Base-by-base conservation (phyloP, 2,329 filamentous ascomycete genomes). In the Chalaropsis ovoidea region DNA sequence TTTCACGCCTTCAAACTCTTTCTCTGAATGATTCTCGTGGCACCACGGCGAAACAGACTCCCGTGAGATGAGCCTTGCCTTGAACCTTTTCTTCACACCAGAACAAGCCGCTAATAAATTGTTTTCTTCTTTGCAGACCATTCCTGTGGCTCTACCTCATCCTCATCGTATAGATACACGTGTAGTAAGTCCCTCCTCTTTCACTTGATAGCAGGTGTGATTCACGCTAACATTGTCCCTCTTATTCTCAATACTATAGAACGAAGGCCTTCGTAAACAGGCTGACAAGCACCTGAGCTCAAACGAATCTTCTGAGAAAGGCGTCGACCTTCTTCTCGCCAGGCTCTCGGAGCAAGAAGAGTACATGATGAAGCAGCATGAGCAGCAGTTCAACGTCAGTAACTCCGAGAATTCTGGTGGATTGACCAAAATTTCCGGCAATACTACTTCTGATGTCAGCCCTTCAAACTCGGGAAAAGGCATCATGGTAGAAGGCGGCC, bases 311-410 rank as follows among this genome's bases (percentile, higher is more conserved):
- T 62, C 61, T 8, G 62, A 65, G 43, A 65, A 47, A 15, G 42
- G 56, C 5, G 45, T 67, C 35, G 65, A 67, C 35, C 27, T 65
- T 27, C 65, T 91, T 63, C 77, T 91, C 69, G 83, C 86, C 65
- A 88, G 86, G 72, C 80, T 93, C 61, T 83, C 84, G n/a, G 86
- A 91, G 73, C 87, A 90, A 73, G 43, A 62, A n/a, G 22, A 47
- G 15, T 49, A 79, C n/a, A 75, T 86, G 62, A 78, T 78, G 62
- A 80, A 83, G 73, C 84, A 87, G 71, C 82, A 81, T 68, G 78
- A 82, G 66, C 78, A 82, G 66, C 78, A 78, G 63, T 72, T 83
- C 54, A 81, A 80, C 67, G 71, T 71, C 47, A 71, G 70, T 10
- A 68, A 71, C 31, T 76, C 79, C 13, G 77, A 78, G 22, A 63